Evolutionary conservation across 768 basidiomycete species (phyloP).

Genomic region (Amanita molliuscula): DNA sequence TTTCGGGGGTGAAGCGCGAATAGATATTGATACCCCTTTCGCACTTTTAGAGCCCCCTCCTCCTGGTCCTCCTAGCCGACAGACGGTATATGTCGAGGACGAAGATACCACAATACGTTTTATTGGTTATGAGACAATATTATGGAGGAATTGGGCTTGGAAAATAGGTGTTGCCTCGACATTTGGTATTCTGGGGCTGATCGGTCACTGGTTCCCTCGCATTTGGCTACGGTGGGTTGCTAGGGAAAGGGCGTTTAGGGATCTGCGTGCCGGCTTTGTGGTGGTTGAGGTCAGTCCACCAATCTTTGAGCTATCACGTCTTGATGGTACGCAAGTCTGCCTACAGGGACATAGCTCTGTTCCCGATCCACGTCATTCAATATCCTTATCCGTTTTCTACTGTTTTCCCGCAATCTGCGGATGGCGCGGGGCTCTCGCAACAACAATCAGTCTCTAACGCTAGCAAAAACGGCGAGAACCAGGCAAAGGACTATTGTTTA

Average conservation of each 20-base stretch:
- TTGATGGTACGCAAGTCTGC: constrained; percentile 51
- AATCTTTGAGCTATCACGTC: background rate
- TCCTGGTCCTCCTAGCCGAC: constrained; percentile 73
- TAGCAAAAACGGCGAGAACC: constrained; percentile 21
- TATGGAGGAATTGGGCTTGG: constrained; percentile 63
- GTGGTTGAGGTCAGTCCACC: constrained; percentile 72
- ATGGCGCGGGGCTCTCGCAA: constrained; percentile 12
- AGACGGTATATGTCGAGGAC: constrained; percentile 77
- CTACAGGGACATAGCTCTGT: constrained; percentile 71
- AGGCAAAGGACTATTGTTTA: constrained; percentile 27
- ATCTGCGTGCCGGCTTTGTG: constrained; percentile 61
- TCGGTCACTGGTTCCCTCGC: constrained; percentile 91
- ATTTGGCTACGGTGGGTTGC: constrained; percentile 88
- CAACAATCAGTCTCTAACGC: constrained; percentile 13
- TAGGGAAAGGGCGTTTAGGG: constrained; percentile 71
- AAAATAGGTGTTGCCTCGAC: constrained; percentile 52
- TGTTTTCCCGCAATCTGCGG: constrained; percentile 45
- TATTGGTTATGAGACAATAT: constrained; percentile 68
- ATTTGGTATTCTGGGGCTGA: constrained; percentile 62
- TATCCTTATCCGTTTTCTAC: constrained; percentile 77
- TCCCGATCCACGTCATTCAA: constrained; percentile 53
- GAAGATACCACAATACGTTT: constrained; percentile 87
- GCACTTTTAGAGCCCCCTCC: constrained; percentile 62
- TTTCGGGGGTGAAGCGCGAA: constrained; percentile 75
- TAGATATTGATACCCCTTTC: constrained; percentile 67